A percentile compares a stretch with the other conserved stretches of the same genome.
These are phyloP conservation scores for Linnemannia zychae DNA, from an alignment of 192 early-diverging fungal genomes.

Conservation along the genomic window DNA sequence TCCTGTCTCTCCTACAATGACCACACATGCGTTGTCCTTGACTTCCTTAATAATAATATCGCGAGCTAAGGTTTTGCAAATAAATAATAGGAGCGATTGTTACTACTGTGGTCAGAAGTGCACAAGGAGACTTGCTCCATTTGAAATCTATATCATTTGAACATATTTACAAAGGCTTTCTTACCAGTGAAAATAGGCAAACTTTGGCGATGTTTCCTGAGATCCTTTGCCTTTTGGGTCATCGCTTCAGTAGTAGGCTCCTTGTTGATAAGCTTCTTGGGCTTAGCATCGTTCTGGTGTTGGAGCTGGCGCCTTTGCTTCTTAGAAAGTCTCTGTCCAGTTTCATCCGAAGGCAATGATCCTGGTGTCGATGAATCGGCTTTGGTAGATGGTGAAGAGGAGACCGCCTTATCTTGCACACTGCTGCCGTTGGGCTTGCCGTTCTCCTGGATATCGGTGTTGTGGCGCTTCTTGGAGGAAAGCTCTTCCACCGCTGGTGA, in stretches of 20 bases:
- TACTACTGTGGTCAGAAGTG: too few species aligned
- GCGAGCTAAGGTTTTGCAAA: constrained; percentile 7
- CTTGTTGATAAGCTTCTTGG: constrained; percentile 37
- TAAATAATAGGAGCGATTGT: too few species aligned
- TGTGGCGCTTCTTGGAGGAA: background rate
- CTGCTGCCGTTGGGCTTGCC: background rate
- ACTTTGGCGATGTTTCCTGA: constrained; percentile 41
- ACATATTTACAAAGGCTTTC: background rate
- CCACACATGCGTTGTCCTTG: constrained; percentile 92
- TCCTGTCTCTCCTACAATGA: constrained; percentile 98
- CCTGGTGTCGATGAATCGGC: background rate
- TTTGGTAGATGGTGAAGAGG: background rate
- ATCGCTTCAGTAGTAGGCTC: constrained; percentile 35
- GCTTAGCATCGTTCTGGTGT: constrained; percentile 15
- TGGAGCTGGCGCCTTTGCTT: constrained; percentile 39
- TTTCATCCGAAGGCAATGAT: background rate
- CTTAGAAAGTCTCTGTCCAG: constrained; percentile 9
- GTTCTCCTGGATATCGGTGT: background rate
- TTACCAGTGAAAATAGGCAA: constrained; percentile 50
- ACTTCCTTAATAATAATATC: constrained; percentile 79
- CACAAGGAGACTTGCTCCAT: background rate
- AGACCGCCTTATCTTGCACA: background rate
- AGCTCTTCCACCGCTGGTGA: background rate
- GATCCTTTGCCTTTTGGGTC: constrained; percentile 38
- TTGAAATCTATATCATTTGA: background rate